Evolutionary conservation across 306 rosid genomes (phyloP).

Genomic region (Dalbergia cultrata): DNA sequence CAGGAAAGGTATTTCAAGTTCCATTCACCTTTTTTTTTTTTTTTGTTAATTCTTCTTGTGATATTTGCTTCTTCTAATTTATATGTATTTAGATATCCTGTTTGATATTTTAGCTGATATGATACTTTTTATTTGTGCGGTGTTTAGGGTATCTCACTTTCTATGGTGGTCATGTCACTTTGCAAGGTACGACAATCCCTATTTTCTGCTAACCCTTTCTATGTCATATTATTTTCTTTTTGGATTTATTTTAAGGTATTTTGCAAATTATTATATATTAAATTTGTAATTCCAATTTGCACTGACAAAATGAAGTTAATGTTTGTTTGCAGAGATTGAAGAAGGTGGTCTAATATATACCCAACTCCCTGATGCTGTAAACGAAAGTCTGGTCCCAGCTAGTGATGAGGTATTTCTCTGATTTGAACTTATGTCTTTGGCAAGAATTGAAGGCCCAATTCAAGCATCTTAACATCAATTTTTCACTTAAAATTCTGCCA

Average conservation of each 20-base stretch:
- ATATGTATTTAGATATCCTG: no score
- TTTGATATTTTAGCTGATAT: constrained; percentile 11
- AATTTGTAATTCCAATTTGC: constrained; percentile 19
- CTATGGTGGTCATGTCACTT: constrained; percentile 57
- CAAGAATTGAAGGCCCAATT: background rate
- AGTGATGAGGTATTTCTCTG: constrained; percentile 56
- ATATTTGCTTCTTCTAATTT: constrained; percentile 11
- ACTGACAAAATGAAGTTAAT: constrained; percentile 7
- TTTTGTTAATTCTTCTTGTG: background rate
- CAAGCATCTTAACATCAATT: constrained; percentile 24
- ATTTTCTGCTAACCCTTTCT: constrained; percentile 11
- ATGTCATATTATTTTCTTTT: background rate
- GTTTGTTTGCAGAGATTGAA: constrained; percentile 61
- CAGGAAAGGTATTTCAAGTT: constrained; percentile 60
- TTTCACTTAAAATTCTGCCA: constrained; percentile 18
- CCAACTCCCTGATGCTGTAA: constrained; percentile 58
- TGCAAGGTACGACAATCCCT: constrained; percentile 54
- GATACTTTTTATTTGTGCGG: constrained; percentile 17
- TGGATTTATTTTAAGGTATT: constrained; percentile 11
- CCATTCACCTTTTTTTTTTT: background rate
- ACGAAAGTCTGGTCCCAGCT: constrained; percentile 65
- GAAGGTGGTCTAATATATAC: constrained; percentile 63
- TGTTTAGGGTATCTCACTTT: constrained; percentile 59
- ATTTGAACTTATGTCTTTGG: constrained; percentile 6
- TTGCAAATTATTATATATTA: constrained; percentile 22